Evolutionary conservation across 331 rosid genomes (phyloP).

Genomic region (Quercus lobata): DNA sequence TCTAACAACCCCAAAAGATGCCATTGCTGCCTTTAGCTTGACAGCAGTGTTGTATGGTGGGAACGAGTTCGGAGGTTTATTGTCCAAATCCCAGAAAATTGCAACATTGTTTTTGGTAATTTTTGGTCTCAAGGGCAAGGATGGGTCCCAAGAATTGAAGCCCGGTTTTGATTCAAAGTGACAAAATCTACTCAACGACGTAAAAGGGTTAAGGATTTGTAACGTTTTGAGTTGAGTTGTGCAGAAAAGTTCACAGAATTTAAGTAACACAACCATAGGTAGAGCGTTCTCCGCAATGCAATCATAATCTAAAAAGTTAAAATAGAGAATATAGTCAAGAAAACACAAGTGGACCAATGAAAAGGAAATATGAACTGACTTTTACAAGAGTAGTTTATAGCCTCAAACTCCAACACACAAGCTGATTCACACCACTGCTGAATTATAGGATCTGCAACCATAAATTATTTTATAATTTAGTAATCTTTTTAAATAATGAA

Average conservation of each 20-base stretch:
- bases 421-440: too few relatives aligned
- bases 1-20: constrained; percentile 64
- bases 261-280: constrained; percentile 31
- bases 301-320: background rate
- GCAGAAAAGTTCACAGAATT: constrained; percentile 20
- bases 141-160: constrained; percentile 2
- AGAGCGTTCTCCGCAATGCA: background rate
- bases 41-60: constrained; percentile 69
- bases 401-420: too few relatives aligned
- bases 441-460: too few relatives aligned
- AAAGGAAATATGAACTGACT: too few relatives aligned
- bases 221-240: constrained; percentile 3
- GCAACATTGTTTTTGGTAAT: constrained; percentile 43
- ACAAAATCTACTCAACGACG: constrained; percentile 8
- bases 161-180: constrained; percentile 23
- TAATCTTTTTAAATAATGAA: too few relatives aligned
- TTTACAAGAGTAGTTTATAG: too few relatives aligned
- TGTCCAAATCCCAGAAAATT: constrained; percentile 84
- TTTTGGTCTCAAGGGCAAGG: constrained; percentile 13
- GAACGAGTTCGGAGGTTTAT: constrained; percentile 69
- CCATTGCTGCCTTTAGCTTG: constrained; percentile 57
- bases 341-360: too few relatives aligned
- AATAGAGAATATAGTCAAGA: too few relatives aligned
- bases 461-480: too few relatives aligned
- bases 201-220: background rate